Evolutionary conservation across 352 stramenopile species (phyloP).

Genomic region (Globisporangium recalcitrans): DNA sequence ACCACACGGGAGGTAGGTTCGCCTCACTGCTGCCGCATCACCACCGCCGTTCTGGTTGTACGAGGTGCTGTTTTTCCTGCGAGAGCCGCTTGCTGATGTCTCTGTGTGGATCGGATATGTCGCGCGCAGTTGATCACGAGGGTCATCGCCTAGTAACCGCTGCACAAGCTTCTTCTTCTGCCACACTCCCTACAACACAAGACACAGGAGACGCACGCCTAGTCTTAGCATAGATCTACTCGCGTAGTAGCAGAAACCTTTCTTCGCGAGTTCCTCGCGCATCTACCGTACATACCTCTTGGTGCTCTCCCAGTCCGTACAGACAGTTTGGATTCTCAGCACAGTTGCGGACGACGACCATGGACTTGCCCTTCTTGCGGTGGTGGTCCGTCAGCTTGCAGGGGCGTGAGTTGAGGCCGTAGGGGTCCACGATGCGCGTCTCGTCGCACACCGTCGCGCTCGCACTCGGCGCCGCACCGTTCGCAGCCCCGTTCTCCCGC

Average conservation of each 20-base stretch:
- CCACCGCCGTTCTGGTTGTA: not conserved
- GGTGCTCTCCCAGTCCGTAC: slow-evolving; percentile 74
- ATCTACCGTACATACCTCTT: slow-evolving; percentile 29
- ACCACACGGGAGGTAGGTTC: slow-evolving; percentile 35
- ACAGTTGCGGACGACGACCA: slow-evolving; percentile 52
- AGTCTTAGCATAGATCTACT: not conserved
- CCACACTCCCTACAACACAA: slow-evolving; percentile 52
- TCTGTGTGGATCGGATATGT: slow-evolving; percentile 16
- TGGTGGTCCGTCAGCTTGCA: slow-evolving; percentile 61
- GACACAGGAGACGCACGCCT: not conserved
- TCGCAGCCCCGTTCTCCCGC: slow-evolving; percentile 27
- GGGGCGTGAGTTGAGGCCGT: slow-evolving; percentile 32
- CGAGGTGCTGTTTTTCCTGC: slow-evolving; percentile 8
- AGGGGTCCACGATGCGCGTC: slow-evolving; percentile 53
- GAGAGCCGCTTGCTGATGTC: not conserved
- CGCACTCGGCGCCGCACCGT: slow-evolving; percentile 7
- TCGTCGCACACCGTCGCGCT: slow-evolving; percentile 18
- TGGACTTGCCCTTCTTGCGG: slow-evolving; percentile 39
- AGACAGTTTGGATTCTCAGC: slow-evolving; percentile 83
- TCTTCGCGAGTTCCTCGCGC: not conserved
- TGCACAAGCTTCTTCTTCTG: slow-evolving; percentile 45
- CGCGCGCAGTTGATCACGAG: slow-evolving; percentile 41
- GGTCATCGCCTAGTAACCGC: slow-evolving; percentile 60
- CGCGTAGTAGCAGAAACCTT: not conserved
- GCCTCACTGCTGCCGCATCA: not conserved